Base-by-base conservation (phyloP, 768 basidiomycete genomes). In the Tricholoma furcatifolium region DNA sequence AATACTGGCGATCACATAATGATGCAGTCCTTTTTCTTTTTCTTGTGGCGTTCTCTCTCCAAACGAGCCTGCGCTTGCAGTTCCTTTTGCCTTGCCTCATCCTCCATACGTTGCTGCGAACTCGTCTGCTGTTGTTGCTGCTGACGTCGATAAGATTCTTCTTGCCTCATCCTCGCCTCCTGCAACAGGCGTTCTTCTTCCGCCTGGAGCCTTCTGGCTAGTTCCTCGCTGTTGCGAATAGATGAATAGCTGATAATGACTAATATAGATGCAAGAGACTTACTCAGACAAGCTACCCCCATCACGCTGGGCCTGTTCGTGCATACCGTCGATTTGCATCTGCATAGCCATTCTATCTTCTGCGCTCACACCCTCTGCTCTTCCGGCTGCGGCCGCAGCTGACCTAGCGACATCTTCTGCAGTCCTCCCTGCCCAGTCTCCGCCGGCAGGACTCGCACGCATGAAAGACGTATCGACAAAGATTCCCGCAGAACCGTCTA, bases 391-490 rank as follows among this genome's bases (percentile, higher is more conserved):
- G 53, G 54, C 32, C 70, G 69, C 61, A 84, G 83, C 9, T 78
- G 65, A 12, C 17, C 74, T 70, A 21, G 86, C 63, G 42, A 81
- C 75, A 51, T 77, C 81, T 69, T 87, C 84, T 36, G 81, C 84
- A 0, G 83, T 82, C 57, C 85, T 78, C 6, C 88, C 88, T 0
- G 89, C 88, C 59, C 85, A 88, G 60, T 93, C 91, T 0, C 91
- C 91, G 0, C 91, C 93, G 0, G 79, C 81, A 1, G 91, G 89
- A 40, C 73, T 82, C 7, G 87, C 73, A 10, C 66, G 56, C 32
- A 77, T 66, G 53, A 96, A 88, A 42, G 82, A 71, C 0, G 83
- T 79, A 64, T 94, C 92, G 18, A 88, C 88, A 62, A 93, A 96
- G 5, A 80, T 79, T 27, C 88, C 83, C 57, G 76, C 84, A 2